Conservation (phyloP, 2,329 filamentous ascomycete species). For the Penicillium sclerotiorum region DNA sequence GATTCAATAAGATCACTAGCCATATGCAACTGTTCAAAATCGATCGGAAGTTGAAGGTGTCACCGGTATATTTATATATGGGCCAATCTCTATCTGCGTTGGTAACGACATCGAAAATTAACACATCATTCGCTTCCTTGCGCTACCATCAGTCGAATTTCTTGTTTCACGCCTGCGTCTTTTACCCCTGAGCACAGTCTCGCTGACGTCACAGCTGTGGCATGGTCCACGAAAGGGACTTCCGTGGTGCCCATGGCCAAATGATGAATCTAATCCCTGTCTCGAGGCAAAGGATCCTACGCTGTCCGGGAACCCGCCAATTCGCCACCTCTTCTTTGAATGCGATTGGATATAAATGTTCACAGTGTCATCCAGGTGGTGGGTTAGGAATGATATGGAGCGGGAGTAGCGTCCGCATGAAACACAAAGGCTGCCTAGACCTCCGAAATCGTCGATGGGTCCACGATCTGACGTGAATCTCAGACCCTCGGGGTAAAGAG, state of each 20-base stretch:
- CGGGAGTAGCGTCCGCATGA: slow-evolving; percentile 18
- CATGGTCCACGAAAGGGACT: slow-evolving; percentile 11
- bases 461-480: slow-evolving; percentile 15
- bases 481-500: slow-evolving; percentile 19
- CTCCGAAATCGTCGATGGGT: slow-evolving; percentile 12
- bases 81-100: too few species aligned
- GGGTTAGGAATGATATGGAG: slow-evolving; percentile 15
- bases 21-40: too few species aligned
- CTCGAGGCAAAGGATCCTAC: slow-evolving; percentile 10
- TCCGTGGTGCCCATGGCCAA: slow-evolving; percentile 19
- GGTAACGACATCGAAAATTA: too few species aligned
- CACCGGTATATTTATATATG: too few species aligned
- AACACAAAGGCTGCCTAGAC: slow-evolving; percentile 13
- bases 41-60: too few species aligned
- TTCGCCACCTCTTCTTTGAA: slow-evolving; percentile 17
- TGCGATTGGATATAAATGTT: slow-evolving; percentile 21
- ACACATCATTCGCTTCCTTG: too few species aligned
- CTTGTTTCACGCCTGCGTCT: slow-evolving; percentile 9
- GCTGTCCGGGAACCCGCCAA: slow-evolving; percentile 21
- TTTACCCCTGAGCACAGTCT: slow-evolving; percentile 1
- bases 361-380: slow-evolving; percentile 12
- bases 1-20: too few species aligned
- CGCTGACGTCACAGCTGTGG: slow-evolving; percentile 9
- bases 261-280: slow-evolving; percentile 11
- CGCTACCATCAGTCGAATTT: too few species aligned